Evolutionary conservation across 345 rosid species (phyloP).

Genomic region (Iberis pinnata): DNA sequence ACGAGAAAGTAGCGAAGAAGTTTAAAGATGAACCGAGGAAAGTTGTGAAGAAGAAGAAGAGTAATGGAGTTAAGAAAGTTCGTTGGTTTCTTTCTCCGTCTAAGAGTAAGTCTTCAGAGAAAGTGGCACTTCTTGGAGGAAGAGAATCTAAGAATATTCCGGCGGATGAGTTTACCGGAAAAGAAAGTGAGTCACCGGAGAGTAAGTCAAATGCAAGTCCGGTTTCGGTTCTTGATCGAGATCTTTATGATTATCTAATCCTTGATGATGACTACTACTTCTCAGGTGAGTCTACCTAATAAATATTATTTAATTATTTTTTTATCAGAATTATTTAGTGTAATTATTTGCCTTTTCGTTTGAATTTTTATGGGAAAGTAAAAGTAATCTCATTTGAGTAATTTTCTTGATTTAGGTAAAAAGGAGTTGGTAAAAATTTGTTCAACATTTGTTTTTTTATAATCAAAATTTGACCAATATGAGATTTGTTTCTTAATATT

Average conservation of each 20-base stretch:
- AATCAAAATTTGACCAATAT: slow-evolving; percentile 1
- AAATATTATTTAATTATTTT: too few species aligned
- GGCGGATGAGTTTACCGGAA: too few species aligned
- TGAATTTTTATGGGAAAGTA: neutral
- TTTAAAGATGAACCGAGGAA: slow-evolving; percentile 49
- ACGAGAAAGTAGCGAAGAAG: slow-evolving; percentile 36
- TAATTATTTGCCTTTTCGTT: too few species aligned
- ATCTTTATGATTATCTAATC: too few species aligned
- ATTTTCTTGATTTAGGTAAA: neutral
- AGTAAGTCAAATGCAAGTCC: too few species aligned
- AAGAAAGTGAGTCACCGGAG: too few species aligned
- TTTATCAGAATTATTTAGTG: too few species aligned
- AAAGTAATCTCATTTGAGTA: neutral
- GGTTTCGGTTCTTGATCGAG: too few species aligned
- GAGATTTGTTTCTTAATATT: neutral
- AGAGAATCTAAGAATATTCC: neutral
- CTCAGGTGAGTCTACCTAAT: too few species aligned
- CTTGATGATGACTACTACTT: too few species aligned
- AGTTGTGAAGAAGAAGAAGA: slow-evolving; percentile 30
- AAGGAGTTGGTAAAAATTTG: neutral
- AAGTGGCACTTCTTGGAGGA: slow-evolving; percentile 23
- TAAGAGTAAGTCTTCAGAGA: slow-evolving; percentile 26
- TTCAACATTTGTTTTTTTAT: slow-evolving; percentile 11
- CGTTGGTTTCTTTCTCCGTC: slow-evolving; percentile 35
- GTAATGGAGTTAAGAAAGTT: slow-evolving; percentile 31